Conservation (phyloP, 1,284 basidiomycete species). For the Gymnopus androsaceus region DNA sequence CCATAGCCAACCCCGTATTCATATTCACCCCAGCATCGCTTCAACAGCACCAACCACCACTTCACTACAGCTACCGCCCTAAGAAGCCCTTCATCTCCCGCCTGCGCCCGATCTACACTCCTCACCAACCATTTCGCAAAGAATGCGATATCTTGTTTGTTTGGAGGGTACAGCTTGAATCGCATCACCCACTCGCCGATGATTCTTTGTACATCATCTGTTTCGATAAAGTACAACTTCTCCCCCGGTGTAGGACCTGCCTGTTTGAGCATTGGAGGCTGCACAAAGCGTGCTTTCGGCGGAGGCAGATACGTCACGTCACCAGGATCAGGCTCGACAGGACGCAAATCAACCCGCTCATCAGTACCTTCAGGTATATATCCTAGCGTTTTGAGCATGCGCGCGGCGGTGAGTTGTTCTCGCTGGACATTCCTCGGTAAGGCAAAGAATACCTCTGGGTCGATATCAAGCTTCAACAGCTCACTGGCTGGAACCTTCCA, state of each 20-base stretch:
- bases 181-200: slow-evolving; percentile 74
- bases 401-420: slow-evolving; percentile 66
- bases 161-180: slow-evolving; percentile 60
- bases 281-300: slow-evolving; percentile 50
- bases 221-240: slow-evolving; percentile 57
- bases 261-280: slow-evolving; percentile 55
- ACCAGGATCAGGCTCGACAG: slow-evolving; percentile 39
- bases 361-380: slow-evolving; percentile 32
- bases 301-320: slow-evolving; percentile 47
- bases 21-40: slow-evolving; percentile 55
- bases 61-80: slow-evolving; percentile 68
- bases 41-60: slow-evolving; percentile 76
- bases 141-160: slow-evolving; percentile 67
- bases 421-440: slow-evolving; percentile 70
- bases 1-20: slow-evolving; percentile 42
- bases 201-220: slow-evolving; percentile 67
- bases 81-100: slow-evolving; percentile 65
- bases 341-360: slow-evolving; percentile 55
- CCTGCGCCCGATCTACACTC: slow-evolving; percentile 52
- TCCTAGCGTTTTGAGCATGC: slow-evolving; percentile 50
- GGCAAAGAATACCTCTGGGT: slow-evolving; percentile 65
- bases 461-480: slow-evolving; percentile 65
- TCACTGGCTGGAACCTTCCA: slow-evolving; percentile 45
- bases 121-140: slow-evolving; percentile 71
- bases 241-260: slow-evolving; percentile 52